These are phyloP conservation scores for Boletus pseudopeckii DNA, from an alignment of 768 basidiomycete genomes.

Conservation along the genomic window DNA sequence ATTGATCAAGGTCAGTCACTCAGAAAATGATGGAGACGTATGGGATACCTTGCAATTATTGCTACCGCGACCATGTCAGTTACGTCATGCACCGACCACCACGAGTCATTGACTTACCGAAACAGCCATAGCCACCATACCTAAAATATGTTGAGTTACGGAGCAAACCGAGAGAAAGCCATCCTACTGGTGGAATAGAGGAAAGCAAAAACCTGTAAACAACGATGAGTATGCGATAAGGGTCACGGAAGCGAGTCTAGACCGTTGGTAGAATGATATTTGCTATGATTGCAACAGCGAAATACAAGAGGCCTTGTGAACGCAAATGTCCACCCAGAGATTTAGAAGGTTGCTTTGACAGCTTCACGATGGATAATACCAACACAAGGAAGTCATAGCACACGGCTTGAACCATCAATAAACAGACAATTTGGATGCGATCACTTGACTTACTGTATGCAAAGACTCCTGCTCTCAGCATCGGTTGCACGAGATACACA, in stretches of 20 bases:
- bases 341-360: neutral
- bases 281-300: slow-evolving; percentile 2
- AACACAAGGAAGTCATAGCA: neutral
- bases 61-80: slow-evolving; percentile 6
- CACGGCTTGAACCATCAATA: neutral
- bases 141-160: neutral
- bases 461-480: neutral
- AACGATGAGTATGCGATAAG: neutral
- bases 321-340: neutral
- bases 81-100: neutral
- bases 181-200: slow-evolving; percentile 3
- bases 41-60: neutral
- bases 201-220: slow-evolving; percentile 9
- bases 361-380: neutral
- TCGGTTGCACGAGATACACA: neutral
- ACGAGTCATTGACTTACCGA: neutral
- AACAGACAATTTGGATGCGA: neutral
- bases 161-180: neutral
- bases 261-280: slow-evolving; percentile 14
- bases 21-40: neutral
- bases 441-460: neutral
- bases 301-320: neutral
- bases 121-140: neutral
- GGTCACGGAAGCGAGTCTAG: neutral
- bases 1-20: neutral